Evolutionary conservation across 176 grass and related monocot genomes (phyloP).

Genomic region (Cenchrus fungigraminus): DNA sequence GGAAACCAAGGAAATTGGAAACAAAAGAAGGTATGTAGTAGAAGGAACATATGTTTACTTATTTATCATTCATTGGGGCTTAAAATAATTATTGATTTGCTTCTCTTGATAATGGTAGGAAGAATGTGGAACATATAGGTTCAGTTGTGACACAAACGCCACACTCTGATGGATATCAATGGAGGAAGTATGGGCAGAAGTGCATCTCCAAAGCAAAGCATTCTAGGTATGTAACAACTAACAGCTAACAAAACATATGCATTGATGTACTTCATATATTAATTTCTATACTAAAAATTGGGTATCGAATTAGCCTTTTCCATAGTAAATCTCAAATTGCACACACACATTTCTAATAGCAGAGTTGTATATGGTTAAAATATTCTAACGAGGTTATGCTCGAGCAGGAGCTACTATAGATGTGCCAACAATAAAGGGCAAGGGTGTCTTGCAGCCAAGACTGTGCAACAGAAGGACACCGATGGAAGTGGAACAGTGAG

Average conservation of each 20-base stretch:
- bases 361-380: neutral
- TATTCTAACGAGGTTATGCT: neutral
- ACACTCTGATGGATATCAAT: constrained; percentile 38
- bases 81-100: neutral
- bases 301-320: neutral
- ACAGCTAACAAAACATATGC: neutral
- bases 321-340: neutral
- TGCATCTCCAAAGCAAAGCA: constrained; percentile 33
- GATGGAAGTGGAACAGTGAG: neutral
- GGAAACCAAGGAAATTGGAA: neutral
- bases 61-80: neutral
- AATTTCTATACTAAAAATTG: neutral
- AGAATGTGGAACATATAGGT: constrained; percentile 16
- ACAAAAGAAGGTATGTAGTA: constrained; percentile 30
- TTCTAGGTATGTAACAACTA: constrained; percentile 22
- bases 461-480: constrained; percentile 34
- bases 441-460: constrained; percentile 40
- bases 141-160: constrained; percentile 32
- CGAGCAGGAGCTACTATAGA: constrained; percentile 49
- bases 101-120: constrained; percentile 22
- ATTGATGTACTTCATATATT: neutral
- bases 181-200: constrained; percentile 50
- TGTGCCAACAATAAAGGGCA: constrained; percentile 38
- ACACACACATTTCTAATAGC: neutral
- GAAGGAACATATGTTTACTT: neutral